Base-by-base conservation (phyloP, 2,329 filamentous ascomycete species). In the Cryphonectria radicalis region DNA sequence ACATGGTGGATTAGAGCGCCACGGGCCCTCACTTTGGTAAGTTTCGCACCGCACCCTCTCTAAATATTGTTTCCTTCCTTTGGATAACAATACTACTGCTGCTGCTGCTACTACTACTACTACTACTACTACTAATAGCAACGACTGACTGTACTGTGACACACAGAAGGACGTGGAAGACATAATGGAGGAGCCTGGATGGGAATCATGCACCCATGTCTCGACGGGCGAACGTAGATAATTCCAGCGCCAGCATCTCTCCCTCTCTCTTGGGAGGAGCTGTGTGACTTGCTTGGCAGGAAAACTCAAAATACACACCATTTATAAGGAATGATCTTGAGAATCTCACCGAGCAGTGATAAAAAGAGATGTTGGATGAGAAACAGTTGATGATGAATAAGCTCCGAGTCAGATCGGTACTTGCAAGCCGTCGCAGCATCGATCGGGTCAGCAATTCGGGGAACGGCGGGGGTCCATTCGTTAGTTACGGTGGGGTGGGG, bases 1-100 rank as follows among this genome's bases (percentile, higher is more conserved):
- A 40, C 14, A 50, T 66, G 64, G 64, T 57, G 50, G 50, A 37
- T 66, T 7, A 35, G 40, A 19, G 64, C 64, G 19, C 64, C 64
- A 5, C 22, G 40, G 10, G 17, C 14, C 11, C 46, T 66, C 32
- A 66, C 43, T 55, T 11, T 11, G 22, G 64, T 57, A 40, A n/a
- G 64, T 55, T 28, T 14, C 37, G 19, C 32, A 11, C 11, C 22
- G 3, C 6, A 8, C 17, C 19, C 25, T 35, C 28, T 13, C 32
- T 35, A 5, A 35, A 50, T 35, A 32, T 40, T 13, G 37, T 11
- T 11, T 40, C 10, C 8, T 40, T 40, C 10, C 37, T 40, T 40
- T 40, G 10, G 10, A 37, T 10, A 37, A n/a, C n/a, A n/a, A n/a
- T n/a, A n/a, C n/a, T n/a, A n/a, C n/a, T n/a, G n/a, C n/a, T n/a